Evolutionary conservation across 148 eudicot species (phyloP).

Genomic region (Talinum fruticosum): DNA sequence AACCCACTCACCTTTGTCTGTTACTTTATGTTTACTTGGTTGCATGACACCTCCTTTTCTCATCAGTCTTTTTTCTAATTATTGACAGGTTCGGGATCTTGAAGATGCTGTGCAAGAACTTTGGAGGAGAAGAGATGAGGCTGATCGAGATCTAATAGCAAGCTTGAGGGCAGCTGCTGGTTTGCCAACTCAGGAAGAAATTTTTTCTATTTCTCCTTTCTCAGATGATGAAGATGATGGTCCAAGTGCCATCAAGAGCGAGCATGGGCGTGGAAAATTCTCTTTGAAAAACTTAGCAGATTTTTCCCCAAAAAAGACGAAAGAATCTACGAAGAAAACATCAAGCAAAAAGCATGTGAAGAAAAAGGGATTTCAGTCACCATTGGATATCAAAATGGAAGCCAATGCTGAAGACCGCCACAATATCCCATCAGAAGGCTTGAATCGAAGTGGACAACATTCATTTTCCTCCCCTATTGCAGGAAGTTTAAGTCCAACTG

Average conservation of each 20-base stretch:
- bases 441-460: constrained; percentile 32
- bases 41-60: background rate
- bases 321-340: constrained; percentile 61
- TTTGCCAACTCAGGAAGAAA: constrained; percentile 86
- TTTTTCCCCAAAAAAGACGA: constrained; percentile 66
- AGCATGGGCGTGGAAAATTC: constrained; percentile 60
- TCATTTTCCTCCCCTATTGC: constrained; percentile 37
- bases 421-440: constrained; percentile 37
- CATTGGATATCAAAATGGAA: constrained; percentile 32
- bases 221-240: constrained; percentile 90
- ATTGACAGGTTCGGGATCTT: constrained; percentile 62
- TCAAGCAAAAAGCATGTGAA: constrained; percentile 54
- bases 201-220: constrained; percentile 84
- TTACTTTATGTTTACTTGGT: background rate
- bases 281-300: constrained; percentile 69
- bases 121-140: constrained; percentile 83
- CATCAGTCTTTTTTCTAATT: background rate
- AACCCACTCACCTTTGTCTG: background rate
- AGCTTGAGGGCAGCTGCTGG: constrained; percentile 95
- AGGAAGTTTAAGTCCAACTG: constrained; percentile 50
- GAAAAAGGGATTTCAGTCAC: constrained; percentile 48
- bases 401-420: constrained; percentile 40
- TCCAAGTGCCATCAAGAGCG: constrained; percentile 46
- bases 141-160: constrained; percentile 73
- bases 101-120: constrained; percentile 98